A percentile compares a stretch with the other conserved stretches of the same genome.
Evolutionary conservation across 805 yeast genomes (phyloP).

Genomic region (Candida boleticola): DNA sequence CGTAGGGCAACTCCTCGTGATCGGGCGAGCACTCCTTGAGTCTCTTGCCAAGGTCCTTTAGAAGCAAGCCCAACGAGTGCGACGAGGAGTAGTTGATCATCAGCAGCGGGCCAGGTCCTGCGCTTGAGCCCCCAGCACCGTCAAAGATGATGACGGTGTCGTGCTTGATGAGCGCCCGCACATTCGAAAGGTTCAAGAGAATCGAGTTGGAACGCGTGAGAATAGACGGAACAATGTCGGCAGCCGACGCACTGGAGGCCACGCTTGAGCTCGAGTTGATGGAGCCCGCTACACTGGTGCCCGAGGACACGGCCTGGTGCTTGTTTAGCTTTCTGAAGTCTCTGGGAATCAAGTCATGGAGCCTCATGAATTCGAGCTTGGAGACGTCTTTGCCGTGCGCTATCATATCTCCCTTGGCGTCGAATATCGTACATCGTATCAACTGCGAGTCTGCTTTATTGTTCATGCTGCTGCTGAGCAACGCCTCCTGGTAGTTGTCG

Average conservation of each 20-base stretch:
- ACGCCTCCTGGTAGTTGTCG: background rate
- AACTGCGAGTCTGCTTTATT: slow-evolving; percentile 25
- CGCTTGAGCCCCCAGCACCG: slow-evolving; percentile 8
- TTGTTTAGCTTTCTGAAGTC: slow-evolving; percentile 55
- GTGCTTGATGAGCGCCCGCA: slow-evolving; percentile 51
- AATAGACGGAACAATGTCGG: slow-evolving; percentile 57
- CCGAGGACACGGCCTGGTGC: slow-evolving; percentile 9
- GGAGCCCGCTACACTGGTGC: slow-evolving; percentile 1
- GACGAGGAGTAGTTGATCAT: slow-evolving; percentile 40
- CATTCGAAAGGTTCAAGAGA: slow-evolving; percentile 46
- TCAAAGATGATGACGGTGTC: slow-evolving; percentile 52
- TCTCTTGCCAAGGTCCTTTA: slow-evolving; percentile 40
- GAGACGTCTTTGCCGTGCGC: slow-evolving; percentile 45
- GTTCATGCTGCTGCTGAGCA: background rate
- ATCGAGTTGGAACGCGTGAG: slow-evolving; percentile 47
- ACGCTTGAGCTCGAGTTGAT: background rate
- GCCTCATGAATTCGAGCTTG: slow-evolving; percentile 41
- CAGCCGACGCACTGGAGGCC: slow-evolving; percentile 7
- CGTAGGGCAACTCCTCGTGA: slow-evolving; percentile 62
- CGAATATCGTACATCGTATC: slow-evolving; percentile 50
- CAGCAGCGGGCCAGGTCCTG: slow-evolving; percentile 17
- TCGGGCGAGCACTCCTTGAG: slow-evolving; percentile 32
- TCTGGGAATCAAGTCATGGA: slow-evolving; percentile 50
- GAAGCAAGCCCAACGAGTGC: slow-evolving; percentile 41
- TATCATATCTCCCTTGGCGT: slow-evolving; percentile 41